These are phyloP conservation scores for Turritis glabra DNA, from an alignment of 345 rosid genomes.

Conservation along the genomic window DNA sequence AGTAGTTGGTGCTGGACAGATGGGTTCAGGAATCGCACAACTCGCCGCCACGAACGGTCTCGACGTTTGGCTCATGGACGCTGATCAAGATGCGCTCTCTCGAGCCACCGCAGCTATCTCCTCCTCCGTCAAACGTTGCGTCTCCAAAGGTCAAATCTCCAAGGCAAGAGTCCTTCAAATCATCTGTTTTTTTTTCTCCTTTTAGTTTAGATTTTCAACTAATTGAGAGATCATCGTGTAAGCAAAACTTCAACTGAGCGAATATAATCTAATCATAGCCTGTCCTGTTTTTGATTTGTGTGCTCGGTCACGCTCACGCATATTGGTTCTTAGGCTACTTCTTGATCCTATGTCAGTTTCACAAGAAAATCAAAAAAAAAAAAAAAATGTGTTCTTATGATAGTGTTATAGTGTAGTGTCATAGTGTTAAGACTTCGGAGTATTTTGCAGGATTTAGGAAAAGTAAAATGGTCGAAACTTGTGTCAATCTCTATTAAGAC, in stretches of 20 bases:
- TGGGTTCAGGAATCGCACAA: slow-evolving; percentile 98
- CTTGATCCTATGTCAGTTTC: background rate
- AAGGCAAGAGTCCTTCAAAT: slow-evolving; percentile 44
- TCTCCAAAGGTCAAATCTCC: slow-evolving; percentile 64
- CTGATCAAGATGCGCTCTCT: slow-evolving; percentile 63
- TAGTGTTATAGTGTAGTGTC: background rate
- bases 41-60: slow-evolving; percentile 72
- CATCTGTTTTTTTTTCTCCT: background rate
- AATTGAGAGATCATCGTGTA: background rate
- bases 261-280: background rate
- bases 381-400: background rate
- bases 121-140: slow-evolving; percentile 56
- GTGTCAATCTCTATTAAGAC: background rate
- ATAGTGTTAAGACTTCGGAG: background rate
- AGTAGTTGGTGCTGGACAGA: slow-evolving; percentile 85
- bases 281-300: background rate
- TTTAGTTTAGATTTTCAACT: background rate
- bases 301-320: background rate
- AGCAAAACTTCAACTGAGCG: background rate
- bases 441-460: background rate
- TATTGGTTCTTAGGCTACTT: background rate
- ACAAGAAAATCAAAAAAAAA: no score
- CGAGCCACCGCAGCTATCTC: slow-evolving; percentile 59
- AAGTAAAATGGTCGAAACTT: background rate
- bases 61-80: slow-evolving; percentile 62